These are phyloP conservation scores for Cystoderma amianthinum DNA, from an alignment of 768 basidiomycete genomes.

Conservation along the genomic window DNA sequence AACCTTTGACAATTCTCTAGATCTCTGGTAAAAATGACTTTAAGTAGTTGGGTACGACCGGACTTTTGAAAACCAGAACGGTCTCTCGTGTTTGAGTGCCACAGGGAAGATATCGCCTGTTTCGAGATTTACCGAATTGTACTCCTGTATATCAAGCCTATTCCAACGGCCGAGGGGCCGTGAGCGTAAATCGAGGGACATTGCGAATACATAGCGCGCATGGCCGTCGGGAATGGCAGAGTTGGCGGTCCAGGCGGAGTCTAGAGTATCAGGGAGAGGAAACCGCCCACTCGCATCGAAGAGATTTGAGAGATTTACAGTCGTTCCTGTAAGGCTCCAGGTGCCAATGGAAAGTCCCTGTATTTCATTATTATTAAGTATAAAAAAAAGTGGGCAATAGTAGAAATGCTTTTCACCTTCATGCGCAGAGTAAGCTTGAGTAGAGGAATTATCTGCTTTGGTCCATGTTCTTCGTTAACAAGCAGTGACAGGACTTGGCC, in stretches of 20 bases:
- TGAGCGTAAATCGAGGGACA: slow-evolving; percentile 65
- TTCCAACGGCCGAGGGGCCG: slow-evolving; percentile 84
- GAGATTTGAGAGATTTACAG: slow-evolving; percentile 57
- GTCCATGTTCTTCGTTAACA: slow-evolving; percentile 69
- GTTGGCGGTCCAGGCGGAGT: slow-evolving; percentile 2
- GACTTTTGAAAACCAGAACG: slow-evolving; percentile 95
- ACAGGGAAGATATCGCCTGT: slow-evolving; percentile 69
- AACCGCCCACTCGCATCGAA: slow-evolving; percentile 44
- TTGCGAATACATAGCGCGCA: slow-evolving; percentile 62
- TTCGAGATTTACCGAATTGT: slow-evolving; percentile 70
- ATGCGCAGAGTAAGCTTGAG: slow-evolving; percentile 72
- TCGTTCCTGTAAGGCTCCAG: slow-evolving; percentile 63
- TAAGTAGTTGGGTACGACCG: slow-evolving; percentile 41
- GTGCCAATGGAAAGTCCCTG: slow-evolving; percentile 70
- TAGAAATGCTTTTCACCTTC: slow-evolving; percentile 41
- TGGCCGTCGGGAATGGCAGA: slow-evolving; percentile 11
- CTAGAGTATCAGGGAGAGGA: slow-evolving; percentile 14
- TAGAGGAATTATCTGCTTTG: slow-evolving; percentile 66
- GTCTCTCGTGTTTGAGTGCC: slow-evolving; percentile 72
- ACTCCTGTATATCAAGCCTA: slow-evolving; percentile 65
- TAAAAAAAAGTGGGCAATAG: no score
- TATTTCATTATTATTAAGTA: no score
- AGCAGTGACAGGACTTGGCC: slow-evolving; percentile 84
- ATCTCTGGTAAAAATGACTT: no score
- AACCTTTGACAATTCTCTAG: no score